Conservation (phyloP, 768 basidiomycete species). For the Rhodotorula kratochvilovae region DNA sequence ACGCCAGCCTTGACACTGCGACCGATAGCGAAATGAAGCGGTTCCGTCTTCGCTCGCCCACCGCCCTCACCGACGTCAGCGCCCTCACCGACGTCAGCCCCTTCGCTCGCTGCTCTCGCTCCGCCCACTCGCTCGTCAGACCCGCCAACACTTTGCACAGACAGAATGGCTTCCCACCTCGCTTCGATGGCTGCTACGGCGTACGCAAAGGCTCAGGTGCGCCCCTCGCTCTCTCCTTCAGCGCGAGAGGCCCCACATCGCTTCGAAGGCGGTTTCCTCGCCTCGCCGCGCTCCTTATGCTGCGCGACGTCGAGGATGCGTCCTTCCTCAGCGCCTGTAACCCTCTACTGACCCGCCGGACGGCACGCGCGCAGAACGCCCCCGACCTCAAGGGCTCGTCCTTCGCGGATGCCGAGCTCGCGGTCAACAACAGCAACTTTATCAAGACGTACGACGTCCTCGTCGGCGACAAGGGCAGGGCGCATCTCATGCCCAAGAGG, state of each 20-base stretch:
- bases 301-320: no score
- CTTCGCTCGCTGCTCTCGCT: background rate
- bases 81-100: background rate
- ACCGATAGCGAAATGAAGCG: no score
- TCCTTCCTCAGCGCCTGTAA: no score
- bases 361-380: background rate
- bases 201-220: background rate
- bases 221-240: background rate
- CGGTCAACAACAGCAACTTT: constrained; percentile 2
- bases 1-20: no score
- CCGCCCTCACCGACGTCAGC: no score
- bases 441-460: constrained; percentile 19
- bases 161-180: background rate
- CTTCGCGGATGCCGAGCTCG: constrained; percentile 2
- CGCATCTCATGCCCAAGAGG: constrained; percentile 17
- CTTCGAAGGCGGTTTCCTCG: no score
- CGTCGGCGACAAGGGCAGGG: constrained; percentile 17
- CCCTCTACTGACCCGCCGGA: no score
- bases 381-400: constrained; percentile 3
- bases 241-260: background rate
- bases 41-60: no score
- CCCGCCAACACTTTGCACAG: background rate
- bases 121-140: no score
- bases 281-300: no score
- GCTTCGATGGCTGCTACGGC: background rate